These are phyloP conservation scores for Hymenoscyphus scutula DNA, from an alignment of 2,329 filamentous ascomycete genomes.

Conservation along the genomic window DNA sequence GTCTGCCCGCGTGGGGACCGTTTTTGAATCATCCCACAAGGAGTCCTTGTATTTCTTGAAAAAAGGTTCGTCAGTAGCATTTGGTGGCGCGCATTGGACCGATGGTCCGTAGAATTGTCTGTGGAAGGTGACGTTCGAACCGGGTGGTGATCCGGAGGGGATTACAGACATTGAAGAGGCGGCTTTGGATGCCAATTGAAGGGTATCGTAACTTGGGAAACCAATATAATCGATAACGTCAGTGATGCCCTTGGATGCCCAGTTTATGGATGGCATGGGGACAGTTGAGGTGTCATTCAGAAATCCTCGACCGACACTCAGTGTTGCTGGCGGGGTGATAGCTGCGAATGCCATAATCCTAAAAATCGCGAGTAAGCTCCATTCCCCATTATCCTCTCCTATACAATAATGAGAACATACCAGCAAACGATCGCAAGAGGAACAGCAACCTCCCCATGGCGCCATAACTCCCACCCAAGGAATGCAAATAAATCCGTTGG, in stretches of 20 bases:
- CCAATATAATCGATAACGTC: conserved; percentile 8
- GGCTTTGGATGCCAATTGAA: conserved; percentile 10
- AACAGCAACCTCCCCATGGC: too few species aligned
- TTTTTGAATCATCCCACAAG: background rate
- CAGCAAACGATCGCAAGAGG: conserved; percentile 5
- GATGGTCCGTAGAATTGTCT: conserved; percentile 23
- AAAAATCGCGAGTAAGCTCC: background rate
- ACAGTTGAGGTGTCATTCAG: background rate
- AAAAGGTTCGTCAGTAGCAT: conserved; percentile 5
- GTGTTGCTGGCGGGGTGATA: conserved; percentile 14
- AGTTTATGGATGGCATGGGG: conserved; percentile 2
- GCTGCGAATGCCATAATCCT: conserved; percentile 15
- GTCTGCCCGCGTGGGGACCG: too few species aligned
- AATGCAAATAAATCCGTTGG: too few species aligned
- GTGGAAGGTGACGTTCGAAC: conserved; percentile 18
- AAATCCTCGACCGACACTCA: conserved; percentile 8
- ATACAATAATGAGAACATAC: background rate
- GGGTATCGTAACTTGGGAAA: background rate
- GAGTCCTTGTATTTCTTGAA: conserved; percentile 8
- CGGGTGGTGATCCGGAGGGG: conserved; percentile 10
- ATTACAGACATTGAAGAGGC: conserved; percentile 8
- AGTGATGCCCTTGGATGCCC: conserved; percentile 3
- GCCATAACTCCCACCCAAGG: too few species aligned
- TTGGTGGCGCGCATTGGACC: conserved; percentile 15
- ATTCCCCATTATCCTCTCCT: background rate